Base-by-base conservation (phyloP, 768 basidiomycete species). In the Rhodosporidiobolus odoratus region DNA sequence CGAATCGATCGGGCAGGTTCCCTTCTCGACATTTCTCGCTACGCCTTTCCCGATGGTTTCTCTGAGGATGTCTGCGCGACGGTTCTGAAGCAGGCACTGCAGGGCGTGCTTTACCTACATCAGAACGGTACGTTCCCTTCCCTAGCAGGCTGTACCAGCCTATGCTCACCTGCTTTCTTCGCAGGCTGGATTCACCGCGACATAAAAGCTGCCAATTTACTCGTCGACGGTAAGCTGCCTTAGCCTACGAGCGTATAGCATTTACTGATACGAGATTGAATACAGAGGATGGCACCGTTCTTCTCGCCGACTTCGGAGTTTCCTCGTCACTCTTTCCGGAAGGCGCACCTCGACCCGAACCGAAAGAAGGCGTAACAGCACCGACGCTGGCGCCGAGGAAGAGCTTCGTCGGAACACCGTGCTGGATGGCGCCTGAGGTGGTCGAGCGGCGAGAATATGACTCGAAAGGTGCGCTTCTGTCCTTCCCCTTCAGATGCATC, bases 391-490 rank as follows among this genome's bases (percentile, higher is more conserved):
- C 88, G n/a, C 92, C 90, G 77, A 85, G 93, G 66, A 90, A 88
- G 78, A 90, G 89, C 16, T 96, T 96, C 77, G 94, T 96, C 21
- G 94, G 94, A 58, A 96, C 93, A 86, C 94, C 94, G 2, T 91
- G 90, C 78, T 96, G 91, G 91, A 97, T 96, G 93, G 91, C 94
- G 0, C 94, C 94, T 3, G 94, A 97, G 76, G 84, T 96, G 32
- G 90, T 97, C 57, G 85, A 89, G 74, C 89, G 92, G 59, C 85
- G 85, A 74, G 85, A 86, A 65, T 95, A 94, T 78, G 92, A 94
- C 63, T 65, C 75, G 3, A 79, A 76, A 56, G 77, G 77, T 75
- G 50, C 40, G 70, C n/a, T 32, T 58, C 58, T 21, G 21, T 23
- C 35, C 5, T 21, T 25, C 38, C 8, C 54, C 32, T 10, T 43